Evolutionary conservation across 176 grass and related monocot genomes (phyloP).

Genomic region (Oryza coarctata): DNA sequence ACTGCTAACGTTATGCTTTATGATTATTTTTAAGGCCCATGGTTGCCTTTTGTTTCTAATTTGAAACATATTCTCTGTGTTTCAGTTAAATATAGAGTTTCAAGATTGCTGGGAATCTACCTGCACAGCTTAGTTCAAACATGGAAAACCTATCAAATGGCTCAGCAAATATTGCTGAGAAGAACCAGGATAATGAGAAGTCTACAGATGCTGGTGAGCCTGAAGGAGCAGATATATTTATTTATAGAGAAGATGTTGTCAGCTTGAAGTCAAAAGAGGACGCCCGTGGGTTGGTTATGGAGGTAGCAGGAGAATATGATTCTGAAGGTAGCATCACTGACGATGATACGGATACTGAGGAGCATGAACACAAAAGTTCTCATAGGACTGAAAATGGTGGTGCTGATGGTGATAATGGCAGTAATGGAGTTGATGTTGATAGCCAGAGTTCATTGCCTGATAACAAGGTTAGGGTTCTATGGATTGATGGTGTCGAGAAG

Average conservation of each 20-base stretch:
- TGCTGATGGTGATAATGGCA: conserved; percentile 46
- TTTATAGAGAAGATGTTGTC: conserved; percentile 89
- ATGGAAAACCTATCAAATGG: conserved; percentile 48
- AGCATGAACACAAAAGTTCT: conserved; percentile 38
- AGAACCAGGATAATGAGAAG: conserved; percentile 32
- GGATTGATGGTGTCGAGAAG: conserved; percentile 61
- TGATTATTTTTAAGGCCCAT: not conserved
- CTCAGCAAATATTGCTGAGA: conserved; percentile 15
- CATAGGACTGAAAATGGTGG: conserved; percentile 32
- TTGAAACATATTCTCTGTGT: conserved; percentile 4
- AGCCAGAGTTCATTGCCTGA: conserved; percentile 65
- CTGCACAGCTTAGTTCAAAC: conserved; percentile 11
- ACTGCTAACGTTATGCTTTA: not conserved
- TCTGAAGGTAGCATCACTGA: conserved; percentile 79
- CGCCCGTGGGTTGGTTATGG: conserved; percentile 69
- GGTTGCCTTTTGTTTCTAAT: conserved; percentile 1
- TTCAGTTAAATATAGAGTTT: conserved; percentile 31
- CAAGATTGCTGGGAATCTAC: not conserved
- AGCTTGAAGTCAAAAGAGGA: conserved; percentile 49
- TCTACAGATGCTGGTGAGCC: conserved; percentile 22
- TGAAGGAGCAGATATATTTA: conserved; percentile 42
- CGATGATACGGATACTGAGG: conserved; percentile 60
- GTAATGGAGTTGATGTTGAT: conserved; percentile 43
- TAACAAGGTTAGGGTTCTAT: conserved; percentile 69
- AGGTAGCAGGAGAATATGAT: conserved; percentile 86